Percentiles rank a stretch among this genome's conserved stretches.
Conservation (phyloP, 306 rosid species). For the Prunus mira region DNA sequence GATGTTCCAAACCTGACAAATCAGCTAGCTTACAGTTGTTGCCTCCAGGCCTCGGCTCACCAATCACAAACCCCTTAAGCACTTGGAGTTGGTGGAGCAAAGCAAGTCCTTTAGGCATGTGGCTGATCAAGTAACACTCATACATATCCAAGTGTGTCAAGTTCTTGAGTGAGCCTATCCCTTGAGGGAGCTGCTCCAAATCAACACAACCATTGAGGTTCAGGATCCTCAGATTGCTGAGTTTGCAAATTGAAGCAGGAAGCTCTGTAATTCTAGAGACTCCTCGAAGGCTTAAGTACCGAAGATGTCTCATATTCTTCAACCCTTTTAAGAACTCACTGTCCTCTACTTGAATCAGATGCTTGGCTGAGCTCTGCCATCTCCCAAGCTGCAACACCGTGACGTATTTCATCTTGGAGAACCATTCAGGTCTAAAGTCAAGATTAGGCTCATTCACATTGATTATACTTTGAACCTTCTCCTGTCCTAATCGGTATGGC, state of each 20-base stretch:
- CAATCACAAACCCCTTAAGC: constrained; percentile 26
- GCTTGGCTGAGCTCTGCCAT: constrained; percentile 9
- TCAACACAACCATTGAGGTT: constrained; percentile 23
- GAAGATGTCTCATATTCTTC: constrained; percentile 17
- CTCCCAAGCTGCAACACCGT: constrained; percentile 24
- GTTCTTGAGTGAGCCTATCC: constrained; percentile 20
- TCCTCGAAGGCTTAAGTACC: constrained; percentile 23
- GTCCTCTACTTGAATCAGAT: constrained; percentile 11
- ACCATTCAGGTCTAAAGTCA: constrained; percentile 11
- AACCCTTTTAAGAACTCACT: constrained; percentile 22
- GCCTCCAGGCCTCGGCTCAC: neutral
- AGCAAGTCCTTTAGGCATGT: constrained; percentile 25
- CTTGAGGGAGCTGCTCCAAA: constrained; percentile 17
- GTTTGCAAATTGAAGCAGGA: constrained; percentile 22
- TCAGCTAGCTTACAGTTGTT: constrained; percentile 3
- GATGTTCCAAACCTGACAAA: neutral
- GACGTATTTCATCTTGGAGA: constrained; percentile 19
- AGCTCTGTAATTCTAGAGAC: constrained; percentile 18
- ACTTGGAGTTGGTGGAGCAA: constrained; percentile 17
- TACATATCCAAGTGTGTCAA: constrained; percentile 25
- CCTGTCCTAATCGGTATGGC: neutral
- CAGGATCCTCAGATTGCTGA: constrained; percentile 19
- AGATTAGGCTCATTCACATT: constrained; percentile 21
- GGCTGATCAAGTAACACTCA: constrained; percentile 19
- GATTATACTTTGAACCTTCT: neutral